A percentile compares a stretch with the other conserved stretches of the same genome.
These are phyloP conservation scores for Sporisorium sorghi DNA, from an alignment of 1,284 basidiomycete genomes.

Conservation along the genomic window DNA sequence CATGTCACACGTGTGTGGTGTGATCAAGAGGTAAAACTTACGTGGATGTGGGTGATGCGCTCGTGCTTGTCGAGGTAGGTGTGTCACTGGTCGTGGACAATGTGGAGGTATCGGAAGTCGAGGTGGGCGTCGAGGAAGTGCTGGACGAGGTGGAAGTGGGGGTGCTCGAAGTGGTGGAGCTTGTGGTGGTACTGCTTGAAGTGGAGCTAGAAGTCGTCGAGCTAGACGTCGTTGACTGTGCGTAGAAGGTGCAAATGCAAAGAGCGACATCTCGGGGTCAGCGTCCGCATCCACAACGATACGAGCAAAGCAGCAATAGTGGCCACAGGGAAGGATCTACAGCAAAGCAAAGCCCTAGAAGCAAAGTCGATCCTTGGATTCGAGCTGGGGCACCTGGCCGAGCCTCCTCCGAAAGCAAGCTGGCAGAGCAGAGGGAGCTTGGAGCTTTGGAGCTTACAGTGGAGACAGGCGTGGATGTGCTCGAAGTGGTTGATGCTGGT, in stretches of 20 bases:
- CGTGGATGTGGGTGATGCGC: constrained; percentile 33
- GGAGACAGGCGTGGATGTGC: constrained; percentile 23
- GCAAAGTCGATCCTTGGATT: neutral
- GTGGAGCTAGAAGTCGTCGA: constrained; percentile 14
- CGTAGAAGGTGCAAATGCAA: neutral
- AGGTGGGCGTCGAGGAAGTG: constrained; percentile 12
- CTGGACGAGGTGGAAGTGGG: constrained; percentile 5
- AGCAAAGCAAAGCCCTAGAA: constrained; percentile 5
- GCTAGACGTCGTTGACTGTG: constrained; percentile 17
- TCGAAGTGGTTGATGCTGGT: constrained; percentile 19
- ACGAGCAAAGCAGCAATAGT: neutral
- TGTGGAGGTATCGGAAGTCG: constrained; percentile 9
- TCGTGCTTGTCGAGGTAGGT: constrained; percentile 31
- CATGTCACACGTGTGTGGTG: constrained; percentile 4
- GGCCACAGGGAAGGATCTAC: neutral
- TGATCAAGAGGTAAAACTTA: constrained; percentile 30
- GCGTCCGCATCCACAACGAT: neutral
- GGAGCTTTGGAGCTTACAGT: constrained; percentile 37
- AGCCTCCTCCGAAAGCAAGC: constrained; percentile 28
- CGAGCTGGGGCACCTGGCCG: constrained; percentile 26
- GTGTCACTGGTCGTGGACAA: constrained; percentile 13
- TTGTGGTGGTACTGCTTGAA: constrained; percentile 26
- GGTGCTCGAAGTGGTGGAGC: constrained; percentile 13
- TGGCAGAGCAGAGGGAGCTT: constrained; percentile 28
- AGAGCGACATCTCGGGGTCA: neutral